Base-by-base conservation (phyloP, 345 rosid species). In the Microcos paniculata region DNA sequence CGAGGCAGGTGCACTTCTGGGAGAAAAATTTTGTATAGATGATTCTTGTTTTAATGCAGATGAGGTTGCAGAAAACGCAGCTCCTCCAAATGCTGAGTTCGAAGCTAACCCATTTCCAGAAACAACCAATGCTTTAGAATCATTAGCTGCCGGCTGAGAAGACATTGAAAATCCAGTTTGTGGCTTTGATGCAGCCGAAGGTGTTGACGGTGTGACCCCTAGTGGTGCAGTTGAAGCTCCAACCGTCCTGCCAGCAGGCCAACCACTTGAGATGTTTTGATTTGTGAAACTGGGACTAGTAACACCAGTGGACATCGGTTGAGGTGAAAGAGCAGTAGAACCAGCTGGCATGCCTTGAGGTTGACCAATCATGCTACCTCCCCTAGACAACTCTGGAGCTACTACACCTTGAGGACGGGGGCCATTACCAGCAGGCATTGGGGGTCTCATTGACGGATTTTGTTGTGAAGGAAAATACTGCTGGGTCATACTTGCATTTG, bases 51-150 rank as follows among this genome's bases (percentile, higher is more conserved):
- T 89, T 61, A 72, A 75, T 55, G 83, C 79, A 81, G 85, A 69
- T 14, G 89, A 62, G 63, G 67, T 72, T 46, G 86, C 79, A 78
- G 97, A 89, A 84, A 88, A 87, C 70, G 86, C 74, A 73, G 84
- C 91, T 69, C 81, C 85, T 71, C 92, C 97, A 75, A 88, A 88
- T 71, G 40, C 77, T 8, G 86, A 78, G 62, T 73, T 79, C 55
- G 86, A 33, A 67, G 87, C 55, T 51, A 80, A 74, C 38, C 87
- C 94, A 89, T 84, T 91, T 72, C 95, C 97, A 83, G 97, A 85
- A 75, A 79, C 80, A 78, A 71, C 91, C 53, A 70, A 70, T 49
- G 87, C 81, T 75, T 80, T 92, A 49, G 93, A 80, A 86, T 81
- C 87, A 78, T 35, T 79, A 67, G 76, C 69, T 49, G 71, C 61